Evolutionary conservation across 495 filamentous ascomycete species (phyloP), one percentile per base, ranked within the genome.

Genomic region (Xanthoparmelia taractica): DNA sequence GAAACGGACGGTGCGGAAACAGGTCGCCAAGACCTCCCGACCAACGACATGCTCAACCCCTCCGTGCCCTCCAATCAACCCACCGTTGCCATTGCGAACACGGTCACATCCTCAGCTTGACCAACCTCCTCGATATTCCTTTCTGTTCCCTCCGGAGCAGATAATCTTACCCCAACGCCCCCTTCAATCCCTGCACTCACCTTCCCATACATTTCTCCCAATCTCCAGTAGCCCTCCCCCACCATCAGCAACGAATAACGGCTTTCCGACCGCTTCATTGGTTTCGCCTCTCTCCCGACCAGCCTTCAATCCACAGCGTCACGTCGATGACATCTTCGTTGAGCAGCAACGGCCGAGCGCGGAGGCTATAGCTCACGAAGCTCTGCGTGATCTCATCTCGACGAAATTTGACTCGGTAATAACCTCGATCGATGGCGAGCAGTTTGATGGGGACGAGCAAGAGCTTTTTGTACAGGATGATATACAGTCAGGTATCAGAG

Each of bases 391-490:
- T 60, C 74, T 80, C 61, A 80, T 90, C 65, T 77, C 79, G 45
- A 70, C 73, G 45, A 83, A 81, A 58, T 74, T 91, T 52, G 78
- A 87, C 70, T 67, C 80, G 36, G 78, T 89, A 25, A 80, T 90
- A 55, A 88, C 86, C 1, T 73, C 80, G 23, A 90, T 91, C 29
- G 88, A 93, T 71, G 77, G 75, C 20, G 86, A 87, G n/a, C 76
- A 73, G 18, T 89, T 85, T 59, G 74, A 73, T 63, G 85, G 84
- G 4, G 76, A 83, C 57, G 87, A 90, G 67, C 77, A 73, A 57
- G 86, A 90, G 50, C 72, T 90, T 63, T 55, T 60, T 47, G 41
- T 59, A 59, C 29, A 74, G 71, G 68, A 71, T 69, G 66, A 60
- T 25, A 43, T 60, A 57, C 48, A 74, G 66, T 55, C 75, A 66